Conservation (phyloP, 768 basidiomycete genomes). For the Suillus paluster region DNA sequence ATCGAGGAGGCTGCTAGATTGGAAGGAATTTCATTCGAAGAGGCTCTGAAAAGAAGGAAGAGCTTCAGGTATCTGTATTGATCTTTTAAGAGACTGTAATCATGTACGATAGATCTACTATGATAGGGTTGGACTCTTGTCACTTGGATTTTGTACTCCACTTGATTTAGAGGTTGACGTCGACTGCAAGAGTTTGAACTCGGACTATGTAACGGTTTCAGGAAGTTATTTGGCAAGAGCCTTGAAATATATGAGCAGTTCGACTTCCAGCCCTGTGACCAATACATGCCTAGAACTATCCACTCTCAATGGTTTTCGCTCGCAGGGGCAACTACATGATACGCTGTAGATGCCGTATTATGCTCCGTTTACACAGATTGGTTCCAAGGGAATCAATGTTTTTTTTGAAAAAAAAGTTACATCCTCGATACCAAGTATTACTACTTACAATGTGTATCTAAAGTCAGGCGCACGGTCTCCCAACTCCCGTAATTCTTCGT, state of each 20-base stretch:
- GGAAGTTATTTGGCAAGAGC: too few relatives aligned
- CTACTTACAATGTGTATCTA: constrained; percentile 50
- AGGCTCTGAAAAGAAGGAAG: constrained; percentile 58
- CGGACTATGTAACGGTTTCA: too few relatives aligned
- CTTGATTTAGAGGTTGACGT: too few relatives aligned
- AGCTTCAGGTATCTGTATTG: constrained; percentile 64
- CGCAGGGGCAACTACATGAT: too few relatives aligned
- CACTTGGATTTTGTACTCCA: neutral
- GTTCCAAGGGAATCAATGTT: constrained; percentile 59
- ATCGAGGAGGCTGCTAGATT: constrained; percentile 62
- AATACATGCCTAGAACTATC: too few relatives aligned
- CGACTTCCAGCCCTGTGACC: too few relatives aligned
- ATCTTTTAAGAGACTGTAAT: too few relatives aligned
- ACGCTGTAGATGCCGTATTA: too few relatives aligned
- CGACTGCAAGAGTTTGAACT: too few relatives aligned
- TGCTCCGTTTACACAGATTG: constrained; percentile 32
- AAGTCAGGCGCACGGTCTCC: constrained; percentile 71
- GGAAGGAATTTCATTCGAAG: constrained; percentile 62
- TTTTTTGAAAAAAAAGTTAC: constrained; percentile 31
- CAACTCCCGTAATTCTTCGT: constrained; percentile 36
- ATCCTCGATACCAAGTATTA: constrained; percentile 19
- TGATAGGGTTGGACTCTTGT: neutral
- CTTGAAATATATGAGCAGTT: too few relatives aligned
- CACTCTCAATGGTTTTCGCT: too few relatives aligned
- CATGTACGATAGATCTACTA: neutral